Evolutionary conservation across 1,139 yeast species (phyloP).

Genomic region (Pichia sp.): DNA sequence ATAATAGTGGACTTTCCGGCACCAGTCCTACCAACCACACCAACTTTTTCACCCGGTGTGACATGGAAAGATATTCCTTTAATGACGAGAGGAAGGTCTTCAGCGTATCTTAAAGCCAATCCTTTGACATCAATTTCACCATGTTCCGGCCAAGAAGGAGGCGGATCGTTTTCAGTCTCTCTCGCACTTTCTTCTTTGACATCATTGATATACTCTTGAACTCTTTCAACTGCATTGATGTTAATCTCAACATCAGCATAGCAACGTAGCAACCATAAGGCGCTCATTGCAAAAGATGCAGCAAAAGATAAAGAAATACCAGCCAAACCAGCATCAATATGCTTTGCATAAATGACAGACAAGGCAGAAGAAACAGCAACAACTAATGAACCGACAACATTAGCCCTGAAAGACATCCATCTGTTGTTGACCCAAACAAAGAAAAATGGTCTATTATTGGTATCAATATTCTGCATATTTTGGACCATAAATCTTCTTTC

Average conservation of each 20-base stretch:
- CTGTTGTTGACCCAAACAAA: slow-evolving; percentile 94
- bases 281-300: slow-evolving; percentile 80
- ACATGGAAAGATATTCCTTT: slow-evolving; percentile 81
- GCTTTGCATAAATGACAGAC: slow-evolving; percentile 47
- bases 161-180: slow-evolving; percentile 63
- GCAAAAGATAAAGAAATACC: slow-evolving; percentile 94
- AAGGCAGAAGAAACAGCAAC: slow-evolving; percentile 79
- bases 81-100: slow-evolving; percentile 82
- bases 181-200: slow-evolving; percentile 85
- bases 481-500: slow-evolving; percentile 81
- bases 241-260: slow-evolving; percentile 89
- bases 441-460: slow-evolving; percentile 86
- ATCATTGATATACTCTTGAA: slow-evolving; percentile 72
- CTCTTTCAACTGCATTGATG: slow-evolving; percentile 93
- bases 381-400: slow-evolving; percentile 78
- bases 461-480: slow-evolving; percentile 74
- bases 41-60: slow-evolving; percentile 76
- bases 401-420: slow-evolving; percentile 87
- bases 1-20: slow-evolving; percentile 97
- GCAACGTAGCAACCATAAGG: slow-evolving; percentile 88
- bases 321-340: slow-evolving; percentile 87
- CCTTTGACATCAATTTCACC: slow-evolving; percentile 78
- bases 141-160: slow-evolving; percentile 72
- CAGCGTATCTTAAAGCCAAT: slow-evolving; percentile 82
- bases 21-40: slow-evolving; percentile 97